Conservation (phyloP, 345 rosid genomes). For the Barbarea vulgaris region DNA sequence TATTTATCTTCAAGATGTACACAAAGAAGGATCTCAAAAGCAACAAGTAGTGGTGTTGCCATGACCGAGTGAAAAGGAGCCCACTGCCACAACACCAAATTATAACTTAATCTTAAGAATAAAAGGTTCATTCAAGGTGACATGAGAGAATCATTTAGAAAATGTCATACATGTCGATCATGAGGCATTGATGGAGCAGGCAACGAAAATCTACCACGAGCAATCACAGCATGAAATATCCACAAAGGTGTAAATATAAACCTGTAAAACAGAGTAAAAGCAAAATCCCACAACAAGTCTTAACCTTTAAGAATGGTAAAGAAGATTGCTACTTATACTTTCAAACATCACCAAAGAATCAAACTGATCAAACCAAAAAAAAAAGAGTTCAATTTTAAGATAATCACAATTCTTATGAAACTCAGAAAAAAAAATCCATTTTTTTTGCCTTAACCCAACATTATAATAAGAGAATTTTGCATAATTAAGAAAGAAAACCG, state of each 20-base stretch:
- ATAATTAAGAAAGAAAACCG: not conserved
- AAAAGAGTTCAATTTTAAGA: not conserved
- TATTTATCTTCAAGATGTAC: constrained; percentile 65
- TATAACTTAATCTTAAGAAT: not conserved
- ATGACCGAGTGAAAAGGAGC: constrained; percentile 79
- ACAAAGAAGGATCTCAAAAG: constrained; percentile 84
- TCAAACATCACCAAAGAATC: constrained; percentile 5
- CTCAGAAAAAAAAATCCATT: not conserved
- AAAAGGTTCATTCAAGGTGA: not conserved
- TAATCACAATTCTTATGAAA: not conserved
- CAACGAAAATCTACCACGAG: constrained; percentile 88
- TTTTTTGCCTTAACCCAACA: not conserved
- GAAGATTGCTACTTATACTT: constrained; percentile 3
- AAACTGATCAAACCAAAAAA: constrained; percentile 10
- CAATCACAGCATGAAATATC: constrained; percentile 81
- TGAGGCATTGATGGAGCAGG: constrained; percentile 93
- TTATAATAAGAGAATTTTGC: not conserved
- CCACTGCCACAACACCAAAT: constrained; percentile 67
- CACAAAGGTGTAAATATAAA: constrained; percentile 68
- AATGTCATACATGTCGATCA: constrained; percentile 65
- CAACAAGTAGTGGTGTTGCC: constrained; percentile 82
- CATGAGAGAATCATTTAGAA: not conserved
- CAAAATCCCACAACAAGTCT: not conserved
- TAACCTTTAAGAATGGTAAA: not conserved
- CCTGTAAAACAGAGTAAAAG: constrained; percentile 50